Conservation (phyloP, 371 early-diverging fungal genomes). For the Mortierella sp. region DNA sequence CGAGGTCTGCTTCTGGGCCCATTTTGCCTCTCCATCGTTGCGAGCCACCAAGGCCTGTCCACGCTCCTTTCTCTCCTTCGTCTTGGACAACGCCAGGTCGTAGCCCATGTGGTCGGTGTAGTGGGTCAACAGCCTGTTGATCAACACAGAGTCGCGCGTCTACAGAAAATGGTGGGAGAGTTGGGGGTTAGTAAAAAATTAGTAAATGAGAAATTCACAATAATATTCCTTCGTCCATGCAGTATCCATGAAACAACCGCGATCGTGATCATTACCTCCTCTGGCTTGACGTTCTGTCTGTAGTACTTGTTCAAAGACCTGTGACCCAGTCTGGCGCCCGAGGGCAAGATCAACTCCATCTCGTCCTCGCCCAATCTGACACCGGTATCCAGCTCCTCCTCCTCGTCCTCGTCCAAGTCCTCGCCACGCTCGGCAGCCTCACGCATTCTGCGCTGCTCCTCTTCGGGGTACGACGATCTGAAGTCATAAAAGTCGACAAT, state of each 20-base stretch:
- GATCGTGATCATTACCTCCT: constrained; percentile 67
- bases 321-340: constrained; percentile 88
- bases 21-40: constrained; percentile 56
- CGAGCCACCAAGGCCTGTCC: constrained; percentile 51
- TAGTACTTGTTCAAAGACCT: constrained; percentile 87
- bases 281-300: constrained; percentile 84
- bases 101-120: constrained; percentile 61
- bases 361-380: constrained; percentile 74
- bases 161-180: constrained; percentile 1
- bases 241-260: too few species aligned
- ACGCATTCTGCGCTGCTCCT: constrained; percentile 54
- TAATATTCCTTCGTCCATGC: too few species aligned
- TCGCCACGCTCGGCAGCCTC: constrained; percentile 50
- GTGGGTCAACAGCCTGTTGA: constrained; percentile 68
- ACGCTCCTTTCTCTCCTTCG: constrained; percentile 52
- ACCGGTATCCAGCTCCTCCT: constrained; percentile 64
- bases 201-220: neutral
- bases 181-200: neutral
- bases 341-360: constrained; percentile 88
- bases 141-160: constrained; percentile 70
- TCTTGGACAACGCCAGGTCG: constrained; percentile 45
- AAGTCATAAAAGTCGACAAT: constrained; percentile 96
- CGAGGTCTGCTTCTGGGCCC: constrained; percentile 60
- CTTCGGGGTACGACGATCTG: constrained; percentile 76
- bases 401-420: constrained; percentile 58